Conservation (phyloP, 2,329 filamentous ascomycete genomes). For the Phyllachora maydis region DNA sequence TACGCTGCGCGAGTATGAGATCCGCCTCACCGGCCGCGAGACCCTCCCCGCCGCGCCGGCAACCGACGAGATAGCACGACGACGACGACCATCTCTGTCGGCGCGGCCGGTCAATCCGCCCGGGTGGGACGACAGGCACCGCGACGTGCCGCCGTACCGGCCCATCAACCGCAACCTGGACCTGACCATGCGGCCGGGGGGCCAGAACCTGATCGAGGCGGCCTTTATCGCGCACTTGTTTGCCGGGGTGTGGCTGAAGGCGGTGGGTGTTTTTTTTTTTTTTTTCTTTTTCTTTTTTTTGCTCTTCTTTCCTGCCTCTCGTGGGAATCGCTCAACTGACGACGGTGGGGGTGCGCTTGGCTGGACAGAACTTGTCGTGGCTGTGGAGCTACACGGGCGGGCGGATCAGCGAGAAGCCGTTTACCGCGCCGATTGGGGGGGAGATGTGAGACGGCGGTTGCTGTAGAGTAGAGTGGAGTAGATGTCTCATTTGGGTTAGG, state of each 20-base stretch:
- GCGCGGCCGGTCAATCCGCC: conserved; percentile 7
- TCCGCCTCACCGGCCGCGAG: conserved; percentile 6
- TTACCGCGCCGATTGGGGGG: conserved; percentile 8
- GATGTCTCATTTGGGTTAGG: too few relatives aligned
- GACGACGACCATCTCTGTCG: too few relatives aligned
- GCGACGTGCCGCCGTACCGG: conserved; percentile 9
- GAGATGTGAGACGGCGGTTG: conserved; percentile 8
- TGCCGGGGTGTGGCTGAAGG: conserved; percentile 8
- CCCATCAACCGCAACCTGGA: conserved; percentile 9
- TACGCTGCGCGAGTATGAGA: conserved; percentile 10
- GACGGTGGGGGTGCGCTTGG: too few relatives aligned
- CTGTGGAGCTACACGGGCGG: conserved; percentile 8
- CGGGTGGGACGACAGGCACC: conserved; percentile 7
- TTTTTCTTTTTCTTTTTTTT: too few relatives aligned
- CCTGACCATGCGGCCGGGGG: conserved; percentile 7
- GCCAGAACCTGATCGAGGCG: conserved; percentile 7
- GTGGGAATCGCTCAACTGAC: too few relatives aligned
- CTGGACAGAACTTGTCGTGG: conserved; percentile 5
- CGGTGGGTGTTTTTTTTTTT: conserved; percentile 6
- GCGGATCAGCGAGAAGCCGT: conserved; percentile 5
- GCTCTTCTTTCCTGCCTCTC: too few relatives aligned
- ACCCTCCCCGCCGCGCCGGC: neutral
- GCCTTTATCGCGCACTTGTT: conserved; percentile 10
- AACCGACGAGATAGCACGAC: neutral
- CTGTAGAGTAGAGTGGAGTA: too few relatives aligned